These are phyloP conservation scores for Taxawa tesnikishii DNA, from an alignment of 2,329 filamentous ascomycete genomes.

Conservation along the genomic window DNA sequence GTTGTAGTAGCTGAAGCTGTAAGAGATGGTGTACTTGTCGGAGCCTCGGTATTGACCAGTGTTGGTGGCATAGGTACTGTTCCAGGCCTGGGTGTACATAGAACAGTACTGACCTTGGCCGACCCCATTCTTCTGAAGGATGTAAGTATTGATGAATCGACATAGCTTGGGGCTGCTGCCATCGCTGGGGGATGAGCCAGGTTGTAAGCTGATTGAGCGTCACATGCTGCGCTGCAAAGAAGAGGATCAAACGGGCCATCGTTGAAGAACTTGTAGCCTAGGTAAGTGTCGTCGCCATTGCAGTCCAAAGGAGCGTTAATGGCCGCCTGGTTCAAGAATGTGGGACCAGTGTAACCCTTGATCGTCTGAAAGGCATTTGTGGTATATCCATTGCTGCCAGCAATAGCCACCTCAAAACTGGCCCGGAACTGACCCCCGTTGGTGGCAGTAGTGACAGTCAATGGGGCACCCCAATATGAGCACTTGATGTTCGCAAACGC, in stretches of 20 bases:
- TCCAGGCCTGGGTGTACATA: constrained; percentile 10
- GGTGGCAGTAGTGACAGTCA: constrained; percentile 7
- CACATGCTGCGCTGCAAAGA: constrained; percentile 18
- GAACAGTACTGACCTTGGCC: constrained; percentile 6
- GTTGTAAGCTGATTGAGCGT: constrained; percentile 10
- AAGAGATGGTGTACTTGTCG: constrained; percentile 7
- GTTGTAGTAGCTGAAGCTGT: constrained; percentile 7
- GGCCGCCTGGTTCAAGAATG: constrained; percentile 11
- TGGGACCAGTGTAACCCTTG: constrained; percentile 8
- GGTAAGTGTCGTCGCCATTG: constrained; percentile 14
- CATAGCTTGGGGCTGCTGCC: constrained; percentile 3
- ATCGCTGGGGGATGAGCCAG: constrained; percentile 7
- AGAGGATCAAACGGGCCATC: constrained; percentile 17
- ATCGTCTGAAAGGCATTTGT: constrained; percentile 6
- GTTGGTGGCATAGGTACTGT: constrained; percentile 10
- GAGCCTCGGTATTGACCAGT: constrained; percentile 7
- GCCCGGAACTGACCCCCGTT: constrained; percentile 11
- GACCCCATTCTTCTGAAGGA: constrained; percentile 3
- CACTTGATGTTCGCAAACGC: constrained; percentile 12
- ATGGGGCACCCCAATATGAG: constrained; percentile 9
- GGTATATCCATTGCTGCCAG: constrained; percentile 8
- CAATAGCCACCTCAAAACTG: constrained; percentile 9
- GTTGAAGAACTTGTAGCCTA: constrained; percentile 16
- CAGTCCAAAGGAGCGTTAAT: constrained; percentile 16
- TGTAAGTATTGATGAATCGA: constrained; percentile 5